A percentile compares a stretch with the other conserved stretches of the same genome.
phyloP scores from a whole-genome alignment of 345 rosid genomes.

The Salix exigua region DNA sequence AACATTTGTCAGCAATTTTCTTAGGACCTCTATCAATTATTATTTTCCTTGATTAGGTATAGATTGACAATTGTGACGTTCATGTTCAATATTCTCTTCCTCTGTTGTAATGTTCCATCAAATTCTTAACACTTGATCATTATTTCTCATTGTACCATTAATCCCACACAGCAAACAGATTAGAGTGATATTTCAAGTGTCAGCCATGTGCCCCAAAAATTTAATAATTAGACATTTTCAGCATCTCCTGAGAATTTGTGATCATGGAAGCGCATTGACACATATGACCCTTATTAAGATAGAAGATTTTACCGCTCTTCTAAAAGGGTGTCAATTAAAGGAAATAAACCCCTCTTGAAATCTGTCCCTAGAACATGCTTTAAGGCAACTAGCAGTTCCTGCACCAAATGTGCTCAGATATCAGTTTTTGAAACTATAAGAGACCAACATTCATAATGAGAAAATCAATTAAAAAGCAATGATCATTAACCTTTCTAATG shows the following conservation, averaged over 20 bases:
- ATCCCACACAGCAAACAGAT: not conserved
- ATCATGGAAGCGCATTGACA: not conserved
- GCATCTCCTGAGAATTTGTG: slow-evolving; percentile 1
- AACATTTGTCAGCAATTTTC: too few relatives aligned
- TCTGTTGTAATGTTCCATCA: not conserved
- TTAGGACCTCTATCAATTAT: not conserved
- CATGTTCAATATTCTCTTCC: not conserved
- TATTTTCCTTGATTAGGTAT: not conserved
- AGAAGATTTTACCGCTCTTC: slow-evolving; percentile 70
- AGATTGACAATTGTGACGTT: not conserved
- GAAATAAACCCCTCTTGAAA: slow-evolving; percentile 96
- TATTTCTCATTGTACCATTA: not conserved
- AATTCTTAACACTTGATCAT: not conserved
- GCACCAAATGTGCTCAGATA: slow-evolving; percentile 33
- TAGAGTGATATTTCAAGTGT: not conserved
- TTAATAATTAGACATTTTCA: not conserved
- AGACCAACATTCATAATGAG: not conserved
- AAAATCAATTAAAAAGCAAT: slow-evolving; percentile 6
- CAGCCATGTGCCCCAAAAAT: not conserved
- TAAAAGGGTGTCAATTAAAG: slow-evolving; percentile 87
- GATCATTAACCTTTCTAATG: slow-evolving; percentile 67
- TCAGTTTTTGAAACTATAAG: slow-evolving; percentile 6
- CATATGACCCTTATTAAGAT: not conserved
- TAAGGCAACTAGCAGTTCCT: slow-evolving; percentile 92
- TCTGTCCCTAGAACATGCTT: slow-evolving; percentile 98